These are phyloP conservation scores for Pseudopyricularia javanii DNA, from an alignment of 2,329 filamentous ascomycete genomes.

Conservation along the genomic window DNA sequence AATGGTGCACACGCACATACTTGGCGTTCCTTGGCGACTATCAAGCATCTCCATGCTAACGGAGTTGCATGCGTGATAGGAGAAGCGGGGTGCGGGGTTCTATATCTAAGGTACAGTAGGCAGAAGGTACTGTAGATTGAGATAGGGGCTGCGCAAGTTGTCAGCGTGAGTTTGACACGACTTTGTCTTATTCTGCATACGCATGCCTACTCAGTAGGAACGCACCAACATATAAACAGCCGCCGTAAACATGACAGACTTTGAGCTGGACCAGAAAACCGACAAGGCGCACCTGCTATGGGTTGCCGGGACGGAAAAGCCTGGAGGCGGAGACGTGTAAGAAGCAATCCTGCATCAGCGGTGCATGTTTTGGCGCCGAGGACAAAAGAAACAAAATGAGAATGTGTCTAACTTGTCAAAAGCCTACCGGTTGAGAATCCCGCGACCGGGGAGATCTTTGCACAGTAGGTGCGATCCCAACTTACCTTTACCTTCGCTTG, in stretches of 20 bases:
- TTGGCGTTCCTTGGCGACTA: background rate
- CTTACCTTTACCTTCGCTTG: background rate
- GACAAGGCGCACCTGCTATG: slow-evolving; percentile 6
- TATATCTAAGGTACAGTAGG: no score
- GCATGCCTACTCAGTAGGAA: no score
- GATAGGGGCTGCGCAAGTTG: no score
- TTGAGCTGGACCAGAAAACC: background rate
- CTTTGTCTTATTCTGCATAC: no score
- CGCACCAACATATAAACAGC: background rate
- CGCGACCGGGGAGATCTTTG: slow-evolving; percentile 13
- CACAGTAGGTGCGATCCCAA: slow-evolving; percentile 6
- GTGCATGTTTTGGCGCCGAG: background rate
- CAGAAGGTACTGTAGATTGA: no score
- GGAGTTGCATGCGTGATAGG: no score
- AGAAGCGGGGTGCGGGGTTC: no score
- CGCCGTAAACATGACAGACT: background rate
- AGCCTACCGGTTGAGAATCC: slow-evolving; percentile 15
- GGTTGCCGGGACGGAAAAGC: slow-evolving; percentile 7
- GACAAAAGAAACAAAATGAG: background rate
- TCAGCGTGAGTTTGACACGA: no score
- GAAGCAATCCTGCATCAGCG: background rate
- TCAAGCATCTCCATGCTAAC: background rate
- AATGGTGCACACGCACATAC: no score
- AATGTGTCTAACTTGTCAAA: background rate
- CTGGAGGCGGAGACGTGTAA: slow-evolving; percentile 9